Evolutionary conservation across 768 basidiomycete species (phyloP).

Genomic region (Holtermannia corniformis): DNA sequence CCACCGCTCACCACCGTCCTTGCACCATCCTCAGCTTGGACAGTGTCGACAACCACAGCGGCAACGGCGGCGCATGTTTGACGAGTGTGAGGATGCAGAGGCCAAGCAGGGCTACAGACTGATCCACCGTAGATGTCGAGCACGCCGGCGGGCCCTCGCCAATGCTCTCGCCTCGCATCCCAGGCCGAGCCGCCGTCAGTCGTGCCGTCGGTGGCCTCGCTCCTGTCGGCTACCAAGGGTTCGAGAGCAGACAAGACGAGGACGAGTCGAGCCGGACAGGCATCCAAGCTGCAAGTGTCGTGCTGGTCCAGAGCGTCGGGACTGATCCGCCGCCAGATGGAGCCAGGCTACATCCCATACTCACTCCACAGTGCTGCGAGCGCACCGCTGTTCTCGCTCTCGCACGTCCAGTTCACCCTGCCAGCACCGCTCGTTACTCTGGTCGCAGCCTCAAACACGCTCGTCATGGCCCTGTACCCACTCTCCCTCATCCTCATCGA

Average conservation of each 20-base stretch:
- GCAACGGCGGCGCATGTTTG: too few species aligned
- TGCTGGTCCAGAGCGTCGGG: background rate
- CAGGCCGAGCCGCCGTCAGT: background rate
- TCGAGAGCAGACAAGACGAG: background rate
- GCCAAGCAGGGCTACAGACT: background rate
- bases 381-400: conserved; percentile 35
- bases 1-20: too few species aligned
- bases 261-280: background rate
- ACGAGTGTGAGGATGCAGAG: background rate
- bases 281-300: background rate
- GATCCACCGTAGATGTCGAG: background rate
- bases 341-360: conserved; percentile 42
- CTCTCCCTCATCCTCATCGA: conserved; percentile 81
- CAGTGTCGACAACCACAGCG: too few species aligned
- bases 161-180: background rate
- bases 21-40: too few species aligned
- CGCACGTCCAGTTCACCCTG: conserved; percentile 69
- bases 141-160: background rate
- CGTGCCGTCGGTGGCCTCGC: background rate
- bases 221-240: background rate
- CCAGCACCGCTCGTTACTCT: conserved; percentile 75
- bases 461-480: conserved; percentile 70
- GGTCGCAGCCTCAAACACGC: conserved; percentile 73
- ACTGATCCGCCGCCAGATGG: conserved; percentile 38
- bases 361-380: conserved; percentile 12